Evolutionary conservation across 371 early-diverging fungal species (phyloP), one percentile per base, ranked within the genome.

Genomic region (Coemansia sp.): DNA sequence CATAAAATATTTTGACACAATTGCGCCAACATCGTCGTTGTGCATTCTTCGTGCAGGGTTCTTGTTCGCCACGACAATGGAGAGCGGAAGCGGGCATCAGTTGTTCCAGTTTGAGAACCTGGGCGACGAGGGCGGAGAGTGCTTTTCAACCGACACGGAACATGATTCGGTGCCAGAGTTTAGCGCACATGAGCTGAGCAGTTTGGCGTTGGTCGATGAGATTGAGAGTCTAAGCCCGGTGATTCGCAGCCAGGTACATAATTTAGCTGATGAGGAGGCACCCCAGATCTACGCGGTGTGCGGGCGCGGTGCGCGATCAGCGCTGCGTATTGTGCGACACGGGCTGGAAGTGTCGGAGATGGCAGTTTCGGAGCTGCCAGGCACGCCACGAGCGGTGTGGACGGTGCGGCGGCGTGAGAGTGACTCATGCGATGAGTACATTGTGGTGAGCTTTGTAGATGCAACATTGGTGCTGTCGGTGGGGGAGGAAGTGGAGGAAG

Each of bases 401-500:
- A 92, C 97, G 0, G 89, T 93, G 9, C 91, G 91, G 54, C 75
- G 90, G 26, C 86, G 80, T 23, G 66, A 84, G 15, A 49, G 53
- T 66, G 87, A 46, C n/a, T 28, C 90, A 53, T 83, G 85, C 66
- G 94, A 94, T 56, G 85, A 91, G 1, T 94, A 90, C 70, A 97
- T 98, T 63, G 88, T 96, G 13, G 94, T 97, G 0, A 93, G 96
- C 0, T 97, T 99, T 74, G 85, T 87, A 3, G 93, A 95, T 70
- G 94, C 94, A 4, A 99, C 98, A 0, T 82, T 98, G 40, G 95
- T 95, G 2, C 83, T 99, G 23, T 87, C 90, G 1, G 93, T 96
- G 76, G 97, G 94, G 4, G 98, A 97, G 71, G 94, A 92, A 1
- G 95, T 97, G 2, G 96, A 94, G 73, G 98, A 97, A 80, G 94